Base-by-base conservation (phyloP, 2,329 filamentous ascomycete species). In the Alternaria sp. region DNA sequence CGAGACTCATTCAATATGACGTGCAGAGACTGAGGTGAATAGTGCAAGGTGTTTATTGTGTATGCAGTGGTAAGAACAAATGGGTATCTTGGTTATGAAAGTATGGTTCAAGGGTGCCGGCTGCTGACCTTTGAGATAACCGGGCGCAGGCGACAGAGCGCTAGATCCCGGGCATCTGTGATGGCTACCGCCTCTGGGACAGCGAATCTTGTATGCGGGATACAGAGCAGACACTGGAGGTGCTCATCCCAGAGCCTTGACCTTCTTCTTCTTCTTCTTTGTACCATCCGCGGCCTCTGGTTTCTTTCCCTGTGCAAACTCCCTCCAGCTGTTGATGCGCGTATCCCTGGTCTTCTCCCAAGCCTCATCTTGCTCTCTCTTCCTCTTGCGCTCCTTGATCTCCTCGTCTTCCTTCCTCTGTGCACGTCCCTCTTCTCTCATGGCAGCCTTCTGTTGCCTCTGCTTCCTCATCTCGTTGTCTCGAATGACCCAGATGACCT, bases 341-440 rank as follows among this genome's bases (percentile, higher is more conserved):
- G 93, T 88, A 64, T 99, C 96, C 50, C 96, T 85, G 25, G 92
- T 97, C 75, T 92, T 90, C 84, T 99, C 96, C 96, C 96, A 99
- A 67, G 94, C 92, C 82, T 96, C 89, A 70, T 98, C 94, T 79
- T 96, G 93, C 77, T 98, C 94, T 64, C 96, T 87, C 87, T 85
- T 85, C 61, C 83, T 70, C 79, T 85, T 85, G 60, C 83, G 74
- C 73, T 83, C 83, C 37, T 95, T 93, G 10, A 92, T 65, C 82
- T 97, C 95, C 72, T 94, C 92, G 21, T 99, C 96, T 74, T 90
- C 90, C 78, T 91, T 92, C 77, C 89, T 88, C 86, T 96, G 90
- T 84, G 96, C 91, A 58, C 96, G 87, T 7, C 96, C 96, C 80
- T 99, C 95, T 81, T 99, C 96, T 81, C 97, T 93, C 90, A 99